Conservation (phyloP, 208 protist species). For the Trichomonas vaginalis region DNA sequence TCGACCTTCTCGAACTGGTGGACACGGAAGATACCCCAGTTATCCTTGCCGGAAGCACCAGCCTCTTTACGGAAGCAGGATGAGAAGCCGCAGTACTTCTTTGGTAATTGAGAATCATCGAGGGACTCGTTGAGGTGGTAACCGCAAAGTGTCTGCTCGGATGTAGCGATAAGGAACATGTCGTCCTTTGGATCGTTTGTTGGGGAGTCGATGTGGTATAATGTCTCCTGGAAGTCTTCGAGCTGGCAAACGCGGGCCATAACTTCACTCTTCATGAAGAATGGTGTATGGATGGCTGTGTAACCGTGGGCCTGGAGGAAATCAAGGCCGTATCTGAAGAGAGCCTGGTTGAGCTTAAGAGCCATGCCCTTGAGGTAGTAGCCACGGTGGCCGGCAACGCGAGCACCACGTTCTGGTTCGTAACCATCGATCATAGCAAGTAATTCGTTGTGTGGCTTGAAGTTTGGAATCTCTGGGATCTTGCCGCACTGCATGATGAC, state of each 20-base stretch:
- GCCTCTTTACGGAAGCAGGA: slow-evolving; percentile 97
- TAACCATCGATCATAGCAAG: slow-evolving; percentile 31
- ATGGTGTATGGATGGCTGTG: slow-evolving; percentile 81
- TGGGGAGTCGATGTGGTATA: slow-evolving; percentile 84
- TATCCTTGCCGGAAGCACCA: slow-evolving; percentile 54
- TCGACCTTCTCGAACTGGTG: slow-evolving; percentile 69
- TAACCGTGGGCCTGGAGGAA: slow-evolving; percentile 58
- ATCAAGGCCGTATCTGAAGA: slow-evolving; percentile 85
- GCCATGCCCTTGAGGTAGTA: slow-evolving; percentile 90
- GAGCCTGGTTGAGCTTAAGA: slow-evolving; percentile 72
- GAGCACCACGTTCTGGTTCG: slow-evolving; percentile 33
- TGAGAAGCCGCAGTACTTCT: slow-evolving; percentile 77
- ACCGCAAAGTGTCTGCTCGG: slow-evolving; percentile 92
- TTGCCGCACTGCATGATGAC: slow-evolving; percentile 36
- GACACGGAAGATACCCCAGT: slow-evolving; percentile 68
- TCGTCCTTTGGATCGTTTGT: slow-evolving; percentile 60
- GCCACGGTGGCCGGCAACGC: slow-evolving; percentile 75
- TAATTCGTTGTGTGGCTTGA: slow-evolving; percentile 36
- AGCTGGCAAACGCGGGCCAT: slow-evolving; percentile 87
- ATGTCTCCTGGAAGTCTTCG: slow-evolving; percentile 93
- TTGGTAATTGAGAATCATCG: slow-evolving; percentile 50
- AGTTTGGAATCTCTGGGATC: slow-evolving; percentile 26
- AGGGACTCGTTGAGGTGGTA: slow-evolving; percentile 82
- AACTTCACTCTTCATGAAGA: slow-evolving; percentile 91
- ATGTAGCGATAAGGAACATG: slow-evolving; percentile 99